These are phyloP conservation scores for Corynespora cassiicola DNA, from an alignment of 2,329 filamentous ascomycete genomes.

Conservation along the genomic window DNA sequence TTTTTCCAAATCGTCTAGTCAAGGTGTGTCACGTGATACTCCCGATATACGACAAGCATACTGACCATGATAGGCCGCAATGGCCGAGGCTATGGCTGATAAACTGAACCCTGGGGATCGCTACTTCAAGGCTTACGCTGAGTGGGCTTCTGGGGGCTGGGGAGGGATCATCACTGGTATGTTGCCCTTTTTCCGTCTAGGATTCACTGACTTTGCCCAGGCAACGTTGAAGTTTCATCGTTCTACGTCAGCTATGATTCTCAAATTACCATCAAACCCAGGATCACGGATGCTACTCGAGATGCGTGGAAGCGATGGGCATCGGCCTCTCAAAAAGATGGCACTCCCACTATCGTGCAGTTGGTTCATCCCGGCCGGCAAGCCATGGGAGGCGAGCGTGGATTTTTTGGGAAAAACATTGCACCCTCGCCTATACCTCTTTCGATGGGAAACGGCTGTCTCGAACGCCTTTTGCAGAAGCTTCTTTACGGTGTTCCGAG, in stretches of 20 bases:
- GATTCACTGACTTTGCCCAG: constrained; percentile 25
- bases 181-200: neutral
- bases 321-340: constrained; percentile 61
- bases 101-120: constrained; percentile 18
- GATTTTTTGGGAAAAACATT: constrained; percentile 34
- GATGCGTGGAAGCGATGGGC: constrained; percentile 23
- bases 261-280: constrained; percentile 11
- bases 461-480: constrained; percentile 51
- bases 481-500: constrained; percentile 53
- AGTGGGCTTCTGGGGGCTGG: constrained; percentile 57
- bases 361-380: constrained; percentile 69
- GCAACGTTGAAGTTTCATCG: constrained; percentile 68
- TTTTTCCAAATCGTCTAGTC: constrained; percentile 44
- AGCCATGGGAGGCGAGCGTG: constrained; percentile 53
- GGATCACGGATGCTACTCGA: constrained; percentile 47
- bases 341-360: constrained; percentile 63
- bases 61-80: constrained; percentile 44
- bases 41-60: constrained; percentile 53
- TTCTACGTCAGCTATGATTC: constrained; percentile 56
- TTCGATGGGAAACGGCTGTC: constrained; percentile 35
- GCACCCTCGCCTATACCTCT: constrained; percentile 54
- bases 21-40: constrained; percentile 52
- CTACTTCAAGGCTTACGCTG: constrained; percentile 55
- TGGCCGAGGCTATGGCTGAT: constrained; percentile 31
- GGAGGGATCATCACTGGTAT: constrained; percentile 58